These are phyloP conservation scores for Hymenoscyphus scutula DNA, from an alignment of 2,329 filamentous ascomycete species.

Conservation along the genomic window DNA sequence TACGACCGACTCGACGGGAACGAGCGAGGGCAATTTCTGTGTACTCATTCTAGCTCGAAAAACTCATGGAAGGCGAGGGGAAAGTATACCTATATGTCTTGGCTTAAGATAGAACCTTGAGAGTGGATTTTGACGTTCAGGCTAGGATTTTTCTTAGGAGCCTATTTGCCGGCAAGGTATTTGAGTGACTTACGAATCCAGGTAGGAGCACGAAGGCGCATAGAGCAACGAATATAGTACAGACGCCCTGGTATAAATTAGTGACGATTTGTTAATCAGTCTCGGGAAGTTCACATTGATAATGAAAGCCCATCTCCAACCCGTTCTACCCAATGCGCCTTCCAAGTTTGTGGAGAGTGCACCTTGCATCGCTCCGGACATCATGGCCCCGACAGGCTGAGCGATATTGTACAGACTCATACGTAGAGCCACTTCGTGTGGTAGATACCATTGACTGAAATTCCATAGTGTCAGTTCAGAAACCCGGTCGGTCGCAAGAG, in stretches of 20 bases:
- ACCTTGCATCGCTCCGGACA: constrained; percentile 24
- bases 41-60: no score
- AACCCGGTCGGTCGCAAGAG: no score
- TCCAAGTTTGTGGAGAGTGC: constrained; percentile 36
- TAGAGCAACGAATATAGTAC: constrained; percentile 33
- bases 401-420: constrained; percentile 24
- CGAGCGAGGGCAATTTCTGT: neutral
- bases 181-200: constrained; percentile 19
- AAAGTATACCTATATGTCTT: neutral
- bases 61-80: no score
- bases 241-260: constrained; percentile 28
- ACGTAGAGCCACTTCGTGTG: constrained; percentile 28
- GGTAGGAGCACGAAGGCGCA: constrained; percentile 29
- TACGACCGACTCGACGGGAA: neutral
- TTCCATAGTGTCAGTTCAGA: no score
- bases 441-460: constrained; percentile 37
- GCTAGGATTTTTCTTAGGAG: constrained; percentile 34
- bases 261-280: no score
- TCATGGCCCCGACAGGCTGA: constrained; percentile 23
- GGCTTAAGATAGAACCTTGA: constrained; percentile 1
- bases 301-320: constrained; percentile 41
- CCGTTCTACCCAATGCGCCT: constrained; percentile 21
- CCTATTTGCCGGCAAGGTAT: constrained; percentile 44
- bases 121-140: constrained; percentile 2
- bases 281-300: constrained; percentile 34